Conservation (phyloP, 1,139 yeast species). For the Zhuliangozyma parablackwelliae region DNA sequence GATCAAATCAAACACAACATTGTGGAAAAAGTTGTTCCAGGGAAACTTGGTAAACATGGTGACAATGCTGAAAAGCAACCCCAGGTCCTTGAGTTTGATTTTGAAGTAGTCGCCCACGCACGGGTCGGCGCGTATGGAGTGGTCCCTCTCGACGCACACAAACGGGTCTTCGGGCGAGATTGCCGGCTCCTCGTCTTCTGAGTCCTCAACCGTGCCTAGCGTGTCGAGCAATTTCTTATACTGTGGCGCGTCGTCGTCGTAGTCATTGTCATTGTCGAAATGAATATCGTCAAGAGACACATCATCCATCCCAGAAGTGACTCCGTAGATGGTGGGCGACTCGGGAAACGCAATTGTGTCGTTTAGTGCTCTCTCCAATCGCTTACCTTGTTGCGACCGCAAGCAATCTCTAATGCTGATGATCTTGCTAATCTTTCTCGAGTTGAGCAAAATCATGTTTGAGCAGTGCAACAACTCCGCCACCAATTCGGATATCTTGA, state of each 20-base stretch:
- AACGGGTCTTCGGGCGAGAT: constrained; percentile 46
- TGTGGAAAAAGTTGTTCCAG: constrained; percentile 49
- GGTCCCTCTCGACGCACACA: constrained; percentile 38
- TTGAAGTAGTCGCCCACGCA: constrained; percentile 45
- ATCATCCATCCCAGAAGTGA: constrained; percentile 37
- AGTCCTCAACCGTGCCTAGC: constrained; percentile 28
- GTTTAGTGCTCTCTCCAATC: constrained; percentile 31
- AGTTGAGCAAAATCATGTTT: constrained; percentile 44
- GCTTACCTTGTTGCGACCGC: constrained; percentile 25
- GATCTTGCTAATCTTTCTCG: constrained; percentile 33
- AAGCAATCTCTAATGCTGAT: constrained; percentile 34
- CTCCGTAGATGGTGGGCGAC: constrained; percentile 16
- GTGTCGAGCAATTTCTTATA: constrained; percentile 13
- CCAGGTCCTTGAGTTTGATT: constrained; percentile 39
- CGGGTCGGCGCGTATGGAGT: constrained; percentile 28
- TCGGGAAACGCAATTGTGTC: constrained; percentile 20
- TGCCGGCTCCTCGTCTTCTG: constrained; percentile 45
- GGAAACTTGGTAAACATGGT: constrained; percentile 37
- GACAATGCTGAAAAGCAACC: constrained; percentile 30
- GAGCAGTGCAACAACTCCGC: constrained; percentile 48
- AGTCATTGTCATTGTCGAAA: constrained; percentile 9
- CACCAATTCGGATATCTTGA: constrained; percentile 40
- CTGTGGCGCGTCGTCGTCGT: no score
- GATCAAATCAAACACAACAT: constrained; percentile 46
- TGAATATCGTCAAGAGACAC: constrained; percentile 31